These are phyloP conservation scores for Linnemannia zychae DNA, from an alignment of 192 early-diverging fungal species.

Conservation along the genomic window DNA sequence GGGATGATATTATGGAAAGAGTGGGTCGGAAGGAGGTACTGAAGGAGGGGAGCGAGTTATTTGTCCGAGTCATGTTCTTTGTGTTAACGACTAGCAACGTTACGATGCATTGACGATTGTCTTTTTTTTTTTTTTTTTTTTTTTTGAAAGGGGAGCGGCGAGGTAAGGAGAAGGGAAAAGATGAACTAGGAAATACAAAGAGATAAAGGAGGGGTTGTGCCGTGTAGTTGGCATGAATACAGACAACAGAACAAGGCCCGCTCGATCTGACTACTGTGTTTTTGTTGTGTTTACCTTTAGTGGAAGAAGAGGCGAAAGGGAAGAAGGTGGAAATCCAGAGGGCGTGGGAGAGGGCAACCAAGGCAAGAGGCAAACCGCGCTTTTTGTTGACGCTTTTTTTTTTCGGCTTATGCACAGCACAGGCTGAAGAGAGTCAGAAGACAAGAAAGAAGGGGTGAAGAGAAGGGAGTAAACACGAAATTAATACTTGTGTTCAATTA, in stretches of 20 bases:
- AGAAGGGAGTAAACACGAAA: not conserved
- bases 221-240: not conserved
- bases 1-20: not conserved
- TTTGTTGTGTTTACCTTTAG: not conserved
- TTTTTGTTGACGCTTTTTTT: not conserved
- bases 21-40: not conserved
- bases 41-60: not conserved
- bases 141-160: not conserved
- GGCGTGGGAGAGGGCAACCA: no score
- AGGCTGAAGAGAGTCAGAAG: not conserved
- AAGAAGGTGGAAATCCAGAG: not conserved
- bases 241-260: not conserved
- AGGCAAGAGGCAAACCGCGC: not conserved
- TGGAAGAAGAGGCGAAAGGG: not conserved
- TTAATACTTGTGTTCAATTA: not conserved
- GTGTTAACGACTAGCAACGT: not conserved
- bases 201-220: not conserved
- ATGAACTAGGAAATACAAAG: not conserved
- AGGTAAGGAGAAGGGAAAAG: not conserved
- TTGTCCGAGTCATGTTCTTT: not conserved
- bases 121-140: not conserved
- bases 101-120: not conserved
- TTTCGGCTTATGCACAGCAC: slow-evolving; percentile 5
- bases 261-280: not conserved
- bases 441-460: not conserved